phyloP scores from a whole-genome alignment of 352 stramenopile genomes.

The Globisporangium sylvaticum region DNA sequence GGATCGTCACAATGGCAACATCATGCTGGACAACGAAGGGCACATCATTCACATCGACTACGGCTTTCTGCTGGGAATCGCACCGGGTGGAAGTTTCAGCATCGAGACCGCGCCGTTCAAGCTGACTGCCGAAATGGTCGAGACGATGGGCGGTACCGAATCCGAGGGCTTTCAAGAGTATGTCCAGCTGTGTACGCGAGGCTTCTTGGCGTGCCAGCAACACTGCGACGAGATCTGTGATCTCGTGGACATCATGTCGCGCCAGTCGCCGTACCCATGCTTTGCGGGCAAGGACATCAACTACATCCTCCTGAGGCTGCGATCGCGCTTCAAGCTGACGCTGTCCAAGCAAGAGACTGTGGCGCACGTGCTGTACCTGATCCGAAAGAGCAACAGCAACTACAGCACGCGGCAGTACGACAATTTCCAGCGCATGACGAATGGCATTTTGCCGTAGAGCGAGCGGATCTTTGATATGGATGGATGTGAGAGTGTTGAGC shows the following conservation, averaged over 20 bases:
- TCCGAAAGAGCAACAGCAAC: slow-evolving; percentile 91
- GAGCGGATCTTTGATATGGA: slow-evolving; percentile 4
- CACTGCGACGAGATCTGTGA: slow-evolving; percentile 95
- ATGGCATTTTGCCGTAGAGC: slow-evolving; percentile 86
- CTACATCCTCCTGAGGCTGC: slow-evolving; percentile 84
- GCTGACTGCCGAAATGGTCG: slow-evolving; percentile 98
- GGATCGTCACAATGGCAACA: slow-evolving; percentile 99
- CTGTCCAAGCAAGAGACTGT: slow-evolving; percentile 89
- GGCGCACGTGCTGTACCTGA: slow-evolving; percentile 86
- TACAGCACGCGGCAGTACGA: slow-evolving; percentile 93
- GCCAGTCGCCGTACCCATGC: slow-evolving; percentile 95
- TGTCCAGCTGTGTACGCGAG: slow-evolving; percentile 95
- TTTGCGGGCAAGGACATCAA: slow-evolving; percentile 86
- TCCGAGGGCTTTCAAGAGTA: slow-evolving; percentile 95
- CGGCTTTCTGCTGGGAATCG: slow-evolving; percentile 98
- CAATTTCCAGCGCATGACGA: slow-evolving; percentile 93
- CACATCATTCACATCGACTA: slow-evolving; percentile 99
- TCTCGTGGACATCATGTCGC: slow-evolving; percentile 96
- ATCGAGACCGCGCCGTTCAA: slow-evolving; percentile 99
- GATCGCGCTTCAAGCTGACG: slow-evolving; percentile 84
- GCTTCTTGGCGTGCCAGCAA: slow-evolving; percentile 95
- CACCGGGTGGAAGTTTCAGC: slow-evolving; percentile 96
- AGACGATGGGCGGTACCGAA: slow-evolving; percentile 94
- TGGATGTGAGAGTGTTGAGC: slow-evolving; percentile 1
- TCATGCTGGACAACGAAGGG: slow-evolving; percentile 98